Evolutionary conservation across 148 eudicot species (phyloP).

Genomic region (Nyssa sinensis): DNA sequence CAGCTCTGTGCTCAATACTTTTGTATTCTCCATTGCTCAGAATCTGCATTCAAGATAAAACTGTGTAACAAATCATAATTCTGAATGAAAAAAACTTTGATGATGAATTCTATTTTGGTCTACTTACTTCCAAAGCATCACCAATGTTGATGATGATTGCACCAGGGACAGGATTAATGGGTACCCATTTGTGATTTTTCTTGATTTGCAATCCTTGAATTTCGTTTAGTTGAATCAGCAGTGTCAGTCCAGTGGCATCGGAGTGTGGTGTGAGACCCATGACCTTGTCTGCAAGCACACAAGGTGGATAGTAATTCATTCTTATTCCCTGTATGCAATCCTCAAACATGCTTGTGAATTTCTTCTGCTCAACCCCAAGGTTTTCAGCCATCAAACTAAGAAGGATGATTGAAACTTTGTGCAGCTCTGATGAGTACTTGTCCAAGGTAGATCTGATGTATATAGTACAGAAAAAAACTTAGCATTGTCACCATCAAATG

Average conservation of each 20-base stretch:
- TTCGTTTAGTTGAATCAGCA: slow-evolving; percentile 28
- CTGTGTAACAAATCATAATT: no score
- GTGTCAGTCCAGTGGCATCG: slow-evolving; percentile 28
- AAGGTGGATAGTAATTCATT: slow-evolving; percentile 39
- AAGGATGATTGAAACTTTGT: slow-evolving; percentile 20
- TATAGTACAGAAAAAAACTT: not conserved
- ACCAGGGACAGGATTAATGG: slow-evolving; percentile 23
- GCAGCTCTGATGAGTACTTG: slow-evolving; percentile 16
- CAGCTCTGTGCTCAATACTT: slow-evolving; percentile 40
- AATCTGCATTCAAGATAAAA: slow-evolving; percentile 23
- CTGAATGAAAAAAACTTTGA: no score
- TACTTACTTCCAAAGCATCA: slow-evolving; percentile 28
- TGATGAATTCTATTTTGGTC: no score
- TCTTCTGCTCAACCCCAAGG: slow-evolving; percentile 18
- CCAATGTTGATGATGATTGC: slow-evolving; percentile 33
- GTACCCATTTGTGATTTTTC: slow-evolving; percentile 29
- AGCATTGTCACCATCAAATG: not conserved
- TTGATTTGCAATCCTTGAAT: slow-evolving; percentile 31
- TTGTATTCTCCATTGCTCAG: slow-evolving; percentile 34
- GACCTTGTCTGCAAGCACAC: slow-evolving; percentile 23
- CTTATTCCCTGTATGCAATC: slow-evolving; percentile 27
- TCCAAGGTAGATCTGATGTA: slow-evolving; percentile 23
- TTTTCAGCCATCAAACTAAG: slow-evolving; percentile 21
- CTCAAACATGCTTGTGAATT: slow-evolving; percentile 13
- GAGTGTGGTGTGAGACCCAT: slow-evolving; percentile 30